Evolutionary conservation across 768 basidiomycete species (phyloP), one percentile per base, ranked within the genome.

Genomic region (Hericium alpestre): DNA sequence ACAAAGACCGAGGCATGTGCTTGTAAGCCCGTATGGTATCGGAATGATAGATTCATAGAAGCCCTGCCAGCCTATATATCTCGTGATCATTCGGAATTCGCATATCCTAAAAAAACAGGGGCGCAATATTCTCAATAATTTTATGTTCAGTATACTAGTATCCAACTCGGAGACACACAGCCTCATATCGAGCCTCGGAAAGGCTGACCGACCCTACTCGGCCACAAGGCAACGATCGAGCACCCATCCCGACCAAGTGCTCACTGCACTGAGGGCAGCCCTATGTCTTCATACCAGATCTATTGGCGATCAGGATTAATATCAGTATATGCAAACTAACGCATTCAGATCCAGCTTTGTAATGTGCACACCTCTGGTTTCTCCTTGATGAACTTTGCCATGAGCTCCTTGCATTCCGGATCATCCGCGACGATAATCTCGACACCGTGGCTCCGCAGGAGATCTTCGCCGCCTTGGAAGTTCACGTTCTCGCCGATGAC

Each of bases 211-310:
- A 32, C 1, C 32, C 32, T 10, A 8, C 32, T 32, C 32, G 25
- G 25, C 9, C 32, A 6, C 32, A 32, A 9, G 32, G 32, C 32
- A 32, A 32, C 9, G 32, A 32, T 16, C 43, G 43, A 46, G 8
- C 12, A 20, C 32, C 32, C 32, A 32, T 8, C 32, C 32, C 9
- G 32, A 25, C 32, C 32, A 32, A 32, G 25, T 25, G 25, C 5
- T 10, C 32, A 32, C 32, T 32, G 20, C 43, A 20, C 20, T 46
- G 16, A 46, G n/a, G 52, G 38, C 61, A 78, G 76, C 20, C 82
- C 83, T 48, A 83, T 82, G 66, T 84, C 83, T 63, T 83, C 82
- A 60, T 77, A 72, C 81, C 81, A 83, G 58, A 78, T 75, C 76
- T 76, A 57, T 51, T 58, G 61, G 18, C 38, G 49, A 54, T 53